Evolutionary conservation across 768 basidiomycete genomes (phyloP).

Genomic region (Cytidiella melzeri): DNA sequence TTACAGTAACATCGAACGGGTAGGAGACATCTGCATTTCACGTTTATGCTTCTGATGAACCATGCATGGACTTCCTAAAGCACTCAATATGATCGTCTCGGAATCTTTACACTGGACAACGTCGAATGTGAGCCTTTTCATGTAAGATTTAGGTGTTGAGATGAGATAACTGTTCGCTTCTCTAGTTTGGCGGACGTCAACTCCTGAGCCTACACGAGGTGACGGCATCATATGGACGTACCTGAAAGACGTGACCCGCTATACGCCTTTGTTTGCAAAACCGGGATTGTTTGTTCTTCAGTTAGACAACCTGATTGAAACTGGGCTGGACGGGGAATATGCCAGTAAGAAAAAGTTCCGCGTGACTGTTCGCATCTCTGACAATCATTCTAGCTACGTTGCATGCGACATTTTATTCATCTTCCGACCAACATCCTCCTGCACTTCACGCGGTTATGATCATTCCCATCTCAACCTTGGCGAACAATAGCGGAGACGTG

Average conservation of each 20-base stretch:
- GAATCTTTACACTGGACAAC: slow-evolving; percentile 67
- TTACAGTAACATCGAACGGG: slow-evolving; percentile 73
- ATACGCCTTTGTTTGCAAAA: slow-evolving; percentile 61
- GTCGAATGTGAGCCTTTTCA: slow-evolving; percentile 55
- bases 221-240: slow-evolving; percentile 76
- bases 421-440: slow-evolving; percentile 47
- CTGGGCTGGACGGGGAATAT: slow-evolving; percentile 58
- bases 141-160: no score
- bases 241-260: slow-evolving; percentile 69
- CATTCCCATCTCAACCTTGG: slow-evolving; percentile 61
- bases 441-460: slow-evolving; percentile 57
- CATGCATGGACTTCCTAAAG: background rate
- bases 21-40: background rate
- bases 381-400: slow-evolving; percentile 42
- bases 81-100: slow-evolving; percentile 60
- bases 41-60: background rate
- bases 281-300: slow-evolving; percentile 66
- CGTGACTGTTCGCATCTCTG: background rate
- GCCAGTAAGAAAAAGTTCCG: slow-evolving; percentile 38
- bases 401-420: slow-evolving; percentile 64
- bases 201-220: slow-evolving; percentile 61
- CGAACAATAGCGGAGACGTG: slow-evolving; percentile 54
- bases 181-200: slow-evolving; percentile 80
- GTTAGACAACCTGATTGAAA: slow-evolving; percentile 60
- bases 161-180: no score